Percentiles rank a stretch among this genome's conserved stretches.
Conservation (phyloP, 257 asterid species). For the Solanum habrochaites region DNA sequence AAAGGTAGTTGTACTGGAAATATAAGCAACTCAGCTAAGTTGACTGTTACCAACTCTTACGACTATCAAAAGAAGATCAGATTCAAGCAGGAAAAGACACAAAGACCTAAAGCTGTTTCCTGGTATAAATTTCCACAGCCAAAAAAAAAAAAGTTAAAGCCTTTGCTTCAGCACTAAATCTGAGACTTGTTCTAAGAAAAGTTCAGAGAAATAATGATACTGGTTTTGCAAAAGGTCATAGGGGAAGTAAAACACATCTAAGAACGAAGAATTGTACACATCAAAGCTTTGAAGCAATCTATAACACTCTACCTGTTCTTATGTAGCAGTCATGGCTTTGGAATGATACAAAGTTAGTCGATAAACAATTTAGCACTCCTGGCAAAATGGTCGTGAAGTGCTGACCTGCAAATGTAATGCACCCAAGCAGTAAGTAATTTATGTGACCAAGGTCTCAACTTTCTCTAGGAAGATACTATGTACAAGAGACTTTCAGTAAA, state of each 20-base stretch:
- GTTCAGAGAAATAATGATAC: neutral
- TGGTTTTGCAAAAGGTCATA: neutral
- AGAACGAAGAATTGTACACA: neutral
- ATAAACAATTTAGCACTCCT: constrained; percentile 51
- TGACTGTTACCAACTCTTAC: neutral
- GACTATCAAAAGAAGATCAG: neutral
- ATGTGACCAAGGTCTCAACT: neutral
- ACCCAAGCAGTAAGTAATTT: neutral
- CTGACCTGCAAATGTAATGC: constrained; percentile 45
- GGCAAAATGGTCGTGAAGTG: constrained; percentile 53
- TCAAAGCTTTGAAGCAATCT: neutral
- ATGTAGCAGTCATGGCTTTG: constrained; percentile 84
- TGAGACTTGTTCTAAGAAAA: neutral
- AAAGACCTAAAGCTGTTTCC: neutral
- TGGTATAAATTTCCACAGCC: neutral
- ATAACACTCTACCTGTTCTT: constrained; percentile 58
- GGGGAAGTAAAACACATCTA: neutral
- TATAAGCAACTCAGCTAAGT: neutral
- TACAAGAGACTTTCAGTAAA: neutral
- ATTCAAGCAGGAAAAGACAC: neutral
- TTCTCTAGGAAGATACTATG: neutral
- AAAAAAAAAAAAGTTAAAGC: neutral
- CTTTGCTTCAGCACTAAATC: neutral
- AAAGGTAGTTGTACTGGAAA: neutral
- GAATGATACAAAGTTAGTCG: constrained; percentile 51